Percentiles rank a stretch among this genome's conserved stretches.
phyloP scores from a whole-genome alignment of 2,329 filamentous ascomycete genomes.

The Fusarium acutatum region DNA sequence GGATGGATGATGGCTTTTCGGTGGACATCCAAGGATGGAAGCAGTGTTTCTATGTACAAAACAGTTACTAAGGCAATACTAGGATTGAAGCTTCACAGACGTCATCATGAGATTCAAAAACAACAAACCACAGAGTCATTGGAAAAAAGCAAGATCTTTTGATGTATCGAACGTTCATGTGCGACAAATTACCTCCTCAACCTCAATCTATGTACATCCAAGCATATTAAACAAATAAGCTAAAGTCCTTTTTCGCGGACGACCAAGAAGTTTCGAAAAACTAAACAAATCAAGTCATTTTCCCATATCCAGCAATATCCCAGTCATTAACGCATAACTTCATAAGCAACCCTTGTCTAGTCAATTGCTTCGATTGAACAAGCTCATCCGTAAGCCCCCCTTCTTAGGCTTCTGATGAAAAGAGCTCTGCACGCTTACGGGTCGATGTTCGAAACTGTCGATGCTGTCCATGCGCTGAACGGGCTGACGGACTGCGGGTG shows the following conservation, averaged over 20 bases:
- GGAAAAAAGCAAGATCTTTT: neutral
- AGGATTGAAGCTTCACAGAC: neutral
- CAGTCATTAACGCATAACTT: conserved; percentile 32
- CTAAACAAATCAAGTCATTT: neutral
- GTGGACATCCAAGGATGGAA: neutral
- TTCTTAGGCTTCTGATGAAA: conserved; percentile 31
- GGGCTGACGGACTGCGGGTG: conserved; percentile 6
- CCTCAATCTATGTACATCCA: neutral
- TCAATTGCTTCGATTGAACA: conserved; percentile 34
- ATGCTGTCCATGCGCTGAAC: conserved; percentile 36
- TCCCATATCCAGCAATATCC: neutral
- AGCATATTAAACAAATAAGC: conserved; percentile 24
- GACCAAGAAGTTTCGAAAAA: neutral
- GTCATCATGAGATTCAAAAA: neutral
- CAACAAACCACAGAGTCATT: no score
- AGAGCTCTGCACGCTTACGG: conserved; percentile 34
- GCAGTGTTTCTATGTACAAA: neutral
- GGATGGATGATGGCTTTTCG: rapidly evolving
- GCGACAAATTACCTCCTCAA: neutral
- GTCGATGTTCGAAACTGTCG: conserved; percentile 35
- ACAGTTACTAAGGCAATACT: neutral
- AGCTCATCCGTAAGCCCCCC: conserved; percentile 31
- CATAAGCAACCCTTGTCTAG: conserved; percentile 6
- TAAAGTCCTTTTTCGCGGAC: conserved; percentile 1
- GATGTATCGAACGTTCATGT: neutral